phyloP scores from a whole-genome alignment of 805 yeast species.

The Ogataea populi-albae region DNA sequence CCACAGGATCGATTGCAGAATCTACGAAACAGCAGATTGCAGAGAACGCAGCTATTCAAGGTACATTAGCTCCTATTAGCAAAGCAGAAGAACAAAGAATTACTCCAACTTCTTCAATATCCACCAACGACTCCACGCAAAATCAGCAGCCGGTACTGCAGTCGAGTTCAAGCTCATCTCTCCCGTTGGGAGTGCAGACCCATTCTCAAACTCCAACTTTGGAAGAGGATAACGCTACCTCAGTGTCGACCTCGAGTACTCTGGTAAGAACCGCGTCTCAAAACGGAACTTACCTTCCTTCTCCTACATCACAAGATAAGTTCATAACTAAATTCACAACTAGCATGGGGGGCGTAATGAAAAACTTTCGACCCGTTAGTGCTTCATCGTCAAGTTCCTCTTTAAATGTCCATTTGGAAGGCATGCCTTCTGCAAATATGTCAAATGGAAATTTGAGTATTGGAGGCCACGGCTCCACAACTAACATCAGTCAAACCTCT shows the following conservation, averaged over 20 bases:
- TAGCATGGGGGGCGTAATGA: constrained; percentile 36
- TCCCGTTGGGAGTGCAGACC: constrained; percentile 6
- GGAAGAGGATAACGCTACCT: constrained; percentile 8
- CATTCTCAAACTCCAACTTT: constrained; percentile 2
- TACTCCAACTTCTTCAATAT: constrained; percentile 31
- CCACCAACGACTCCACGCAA: constrained; percentile 20
- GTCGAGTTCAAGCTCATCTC: constrained; percentile 10
- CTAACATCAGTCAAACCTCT: no score
- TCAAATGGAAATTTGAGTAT: constrained; percentile 3
- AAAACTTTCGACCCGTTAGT: constrained; percentile 32
- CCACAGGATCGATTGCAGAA: constrained; percentile 19
- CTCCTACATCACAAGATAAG: constrained; percentile 26
- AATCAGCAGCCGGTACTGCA: constrained; percentile 4
- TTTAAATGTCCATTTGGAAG: constrained; percentile 19
- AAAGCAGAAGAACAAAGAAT: constrained; percentile 19
- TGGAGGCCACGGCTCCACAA: constrained; percentile 2
- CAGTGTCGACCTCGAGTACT: constrained; percentile 11
- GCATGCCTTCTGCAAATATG: constrained; percentile 3
- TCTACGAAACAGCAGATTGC: constrained; percentile 29
- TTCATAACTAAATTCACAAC: constrained; percentile 28
- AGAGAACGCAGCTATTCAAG: constrained; percentile 29
- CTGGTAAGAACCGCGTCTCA: constrained; percentile 9
- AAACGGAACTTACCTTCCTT: constrained; percentile 9
- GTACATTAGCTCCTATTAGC: constrained; percentile 1
- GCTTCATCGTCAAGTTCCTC: constrained; percentile 34